Conservation (phyloP, 345 rosid genomes). For the Citrus glauca region DNA sequence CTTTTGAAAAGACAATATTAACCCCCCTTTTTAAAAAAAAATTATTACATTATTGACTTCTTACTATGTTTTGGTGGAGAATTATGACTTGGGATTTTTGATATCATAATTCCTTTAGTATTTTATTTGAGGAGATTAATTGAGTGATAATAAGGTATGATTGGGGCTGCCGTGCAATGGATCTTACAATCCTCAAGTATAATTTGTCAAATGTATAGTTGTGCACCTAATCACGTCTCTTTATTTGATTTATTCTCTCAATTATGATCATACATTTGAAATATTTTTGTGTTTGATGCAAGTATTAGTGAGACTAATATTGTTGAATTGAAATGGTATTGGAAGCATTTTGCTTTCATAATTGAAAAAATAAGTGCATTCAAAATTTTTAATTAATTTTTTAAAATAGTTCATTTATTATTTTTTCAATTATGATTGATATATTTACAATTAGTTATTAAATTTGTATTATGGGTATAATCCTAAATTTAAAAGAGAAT, state of each 20-base stretch:
- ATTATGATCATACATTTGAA: neutral
- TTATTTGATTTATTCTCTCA: neutral
- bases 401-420: too few species aligned
- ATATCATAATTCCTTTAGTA: too few species aligned
- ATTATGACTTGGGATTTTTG: neutral
- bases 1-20: neutral
- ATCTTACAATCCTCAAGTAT: too few species aligned
- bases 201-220: too few species aligned
- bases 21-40: neutral
- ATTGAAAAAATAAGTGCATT: neutral
- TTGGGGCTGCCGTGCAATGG: too few species aligned
- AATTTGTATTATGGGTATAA: too few species aligned
- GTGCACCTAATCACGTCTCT: too few species aligned
- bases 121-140: too few species aligned
- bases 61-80: neutral
- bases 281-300: neutral
- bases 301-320: neutral
- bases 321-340: neutral
- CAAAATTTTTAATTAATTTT: too few species aligned
- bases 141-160: too few species aligned
- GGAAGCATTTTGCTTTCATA: neutral
- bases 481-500: too few species aligned
- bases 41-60: neutral
- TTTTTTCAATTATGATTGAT: neutral
- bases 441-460: neutral